Evolutionary conservation across 2,329 filamentous ascomycete genomes (phyloP), one percentile per base, ranked within the genome.

Genomic region (Cercospora zeae-maydis): DNA sequence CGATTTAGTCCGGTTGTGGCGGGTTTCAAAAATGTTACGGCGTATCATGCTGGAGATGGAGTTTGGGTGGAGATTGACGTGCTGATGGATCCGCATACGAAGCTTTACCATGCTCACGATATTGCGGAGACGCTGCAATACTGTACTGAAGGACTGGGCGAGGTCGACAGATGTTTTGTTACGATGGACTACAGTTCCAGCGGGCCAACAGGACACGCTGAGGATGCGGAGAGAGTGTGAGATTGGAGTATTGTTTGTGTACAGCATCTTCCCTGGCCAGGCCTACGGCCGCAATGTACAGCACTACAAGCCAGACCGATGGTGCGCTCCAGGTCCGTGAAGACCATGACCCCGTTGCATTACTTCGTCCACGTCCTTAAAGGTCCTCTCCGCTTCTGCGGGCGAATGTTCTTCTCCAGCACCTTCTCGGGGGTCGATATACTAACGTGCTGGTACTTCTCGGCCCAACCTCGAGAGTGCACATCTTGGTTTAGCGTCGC

Each of bases 91-190:
- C 80, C 82, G 67, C 77, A 82, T 52, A 82, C 81, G 39, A 81
- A 77, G 55, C 68, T 88, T 57, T 79, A 79, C 49, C 78, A 77
- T 57, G 80, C 79, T 13, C 85, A 88, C 66, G 85, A 88, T 72
- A 77, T 88, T 42, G 83, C 84, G 0, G 85, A 88, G 76, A 86
- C 84, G 2, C 70, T 88, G 67, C 85, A 88, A 74, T 88, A 88
- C 71, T 87, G 85, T 66, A 73, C 79, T 24, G 84, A 87, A 67
- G 83, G 82, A 0, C 58, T 83, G 57, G 76, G 74, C n/a, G 81
- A 83, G 71, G 81, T 83, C 0, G 82, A 83, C 66, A 74, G 82
- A 10, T 80, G 80, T 2, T 83, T 83, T 69, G 81, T 83, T 0
- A 82, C 78, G 9, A 78, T 78, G 24, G 82, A 84, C 70, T 84